A percentile compares a stretch with the other conserved stretches of the same genome.
phyloP scores from a whole-genome alignment of 2,329 filamentous ascomycete genomes.

The Bipolaris victoriae region DNA sequence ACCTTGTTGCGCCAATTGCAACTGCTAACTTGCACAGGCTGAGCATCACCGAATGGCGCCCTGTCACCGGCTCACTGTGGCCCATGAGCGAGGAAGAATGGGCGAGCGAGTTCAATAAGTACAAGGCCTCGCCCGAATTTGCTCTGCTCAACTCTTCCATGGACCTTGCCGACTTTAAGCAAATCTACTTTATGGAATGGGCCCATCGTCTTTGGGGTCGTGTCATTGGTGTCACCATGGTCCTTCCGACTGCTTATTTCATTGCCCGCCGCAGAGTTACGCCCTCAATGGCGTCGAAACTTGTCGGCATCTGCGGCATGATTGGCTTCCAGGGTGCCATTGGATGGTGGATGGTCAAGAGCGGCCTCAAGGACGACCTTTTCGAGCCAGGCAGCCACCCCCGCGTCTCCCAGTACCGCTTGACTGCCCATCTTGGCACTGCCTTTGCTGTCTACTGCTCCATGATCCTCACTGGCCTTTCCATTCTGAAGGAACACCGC shows the following conservation, averaged over 20 bases:
- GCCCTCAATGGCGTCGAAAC: slow-evolving; percentile 73
- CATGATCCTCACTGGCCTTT: slow-evolving; percentile 89
- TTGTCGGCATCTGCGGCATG: slow-evolving; percentile 82
- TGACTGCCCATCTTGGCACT: slow-evolving; percentile 86
- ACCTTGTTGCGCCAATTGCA: not conserved
- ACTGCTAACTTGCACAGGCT: slow-evolving; percentile 62
- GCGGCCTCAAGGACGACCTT: slow-evolving; percentile 91
- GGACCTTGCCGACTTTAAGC: slow-evolving; percentile 92
- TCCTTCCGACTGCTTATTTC: slow-evolving; percentile 87
- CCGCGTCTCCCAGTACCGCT: slow-evolving; percentile 90
- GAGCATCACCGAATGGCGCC: slow-evolving; percentile 98
- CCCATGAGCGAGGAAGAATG: slow-evolving; percentile 80
- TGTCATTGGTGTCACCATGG: slow-evolving; percentile 86
- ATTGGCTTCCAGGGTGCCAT: slow-evolving; percentile 96
- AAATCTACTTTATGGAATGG: slow-evolving; percentile 99
- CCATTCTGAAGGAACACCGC: slow-evolving; percentile 78
- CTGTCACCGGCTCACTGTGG: slow-evolving; percentile 89
- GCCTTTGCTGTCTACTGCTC: slow-evolving; percentile 92
- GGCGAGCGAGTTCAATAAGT: slow-evolving; percentile 92
- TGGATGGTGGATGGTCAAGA: slow-evolving; percentile 99
- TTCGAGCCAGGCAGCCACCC: slow-evolving; percentile 91
- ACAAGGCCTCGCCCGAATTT: slow-evolving; percentile 91
- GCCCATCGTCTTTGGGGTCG: slow-evolving; percentile 93
- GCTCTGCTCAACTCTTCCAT: slow-evolving; percentile 90
- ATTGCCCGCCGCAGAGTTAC: slow-evolving; percentile 80